These are phyloP conservation scores for Quillaja saponaria DNA, from an alignment of 306 rosid genomes.

Conservation along the genomic window DNA sequence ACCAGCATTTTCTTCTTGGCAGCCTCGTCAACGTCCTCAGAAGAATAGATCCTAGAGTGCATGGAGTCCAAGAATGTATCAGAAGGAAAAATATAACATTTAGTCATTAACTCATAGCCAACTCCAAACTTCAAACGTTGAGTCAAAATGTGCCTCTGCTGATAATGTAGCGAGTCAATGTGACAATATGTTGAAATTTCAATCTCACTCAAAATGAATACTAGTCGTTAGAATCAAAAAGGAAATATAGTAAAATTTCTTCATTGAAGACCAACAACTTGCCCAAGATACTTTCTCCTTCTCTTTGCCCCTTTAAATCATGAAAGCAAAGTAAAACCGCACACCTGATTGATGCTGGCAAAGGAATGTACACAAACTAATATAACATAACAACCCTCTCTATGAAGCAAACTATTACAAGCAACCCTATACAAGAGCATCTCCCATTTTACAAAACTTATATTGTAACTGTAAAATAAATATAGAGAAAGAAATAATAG, in stretches of 20 bases:
- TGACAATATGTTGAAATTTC: neutral
- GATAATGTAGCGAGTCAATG: neutral
- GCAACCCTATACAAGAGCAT: neutral
- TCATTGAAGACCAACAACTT: slow-evolving; percentile 12
- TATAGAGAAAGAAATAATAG: no score
- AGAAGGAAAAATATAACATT: neutral
- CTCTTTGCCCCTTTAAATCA: neutral
- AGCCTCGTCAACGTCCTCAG: slow-evolving; percentile 57
- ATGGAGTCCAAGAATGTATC: neutral
- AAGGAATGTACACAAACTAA: slow-evolving; percentile 13
- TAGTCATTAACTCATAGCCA: neutral
- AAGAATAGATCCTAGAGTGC: slow-evolving; percentile 60
- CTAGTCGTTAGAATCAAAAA: slow-evolving; percentile 5
- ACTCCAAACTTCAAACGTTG: slow-evolving; percentile 12
- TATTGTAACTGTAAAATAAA: slow-evolving; percentile 7
- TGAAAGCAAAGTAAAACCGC: slow-evolving; percentile 18
- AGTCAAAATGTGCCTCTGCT: neutral
- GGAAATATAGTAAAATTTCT: neutral
- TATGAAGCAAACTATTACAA: slow-evolving; percentile 3
- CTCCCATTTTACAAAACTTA: neutral
- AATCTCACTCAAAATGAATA: slow-evolving; percentile 10
- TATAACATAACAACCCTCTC: slow-evolving; percentile 5
- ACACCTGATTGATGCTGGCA: slow-evolving; percentile 10
- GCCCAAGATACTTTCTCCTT: neutral
- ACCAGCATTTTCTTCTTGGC: slow-evolving; percentile 80